Evolutionary conservation across 768 basidiomycete species (phyloP), one percentile per base, ranked within the genome.

Genomic region (Pholiota conissans): DNA sequence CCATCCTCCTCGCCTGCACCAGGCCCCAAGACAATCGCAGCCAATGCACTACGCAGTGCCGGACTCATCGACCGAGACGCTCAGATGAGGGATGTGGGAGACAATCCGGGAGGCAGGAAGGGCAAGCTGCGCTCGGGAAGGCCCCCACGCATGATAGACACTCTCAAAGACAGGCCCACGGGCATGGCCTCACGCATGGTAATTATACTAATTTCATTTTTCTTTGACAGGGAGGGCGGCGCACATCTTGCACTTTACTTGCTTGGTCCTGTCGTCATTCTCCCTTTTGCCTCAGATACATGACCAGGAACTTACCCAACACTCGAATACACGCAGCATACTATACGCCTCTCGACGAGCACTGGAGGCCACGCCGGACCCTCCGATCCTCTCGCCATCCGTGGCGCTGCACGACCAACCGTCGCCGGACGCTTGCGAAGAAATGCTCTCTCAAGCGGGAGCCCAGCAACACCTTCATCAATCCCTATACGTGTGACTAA

Each of bases 31-130:
- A 68, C 80, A 27, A 72, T 92, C 18, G 88, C 84, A 20, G 62
- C 79, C 57, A 86, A 73, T 56, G 85, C 88, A 28, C 75, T 91
- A 24, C 84, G 86, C 57, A 83, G 73, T 34, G 89, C 87, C 2
- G 90, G 90, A 39, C 84, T 91, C 67, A 86, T 90, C 60, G 89
- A 90, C 79, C 77, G 83, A 56, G 90, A 92, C 70, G 76, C 85
- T 56, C 81, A 76, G 63, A 91, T 92, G 90, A 83, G 84, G 60
- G 90, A 92, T 65, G 74, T 77, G 42, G 77, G 81, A 8, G 83
- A 85, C 73, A 88, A 78, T 63, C 88, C 87, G 5, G 87, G 88
- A 49, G 89, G 89, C 22, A 82, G 89, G 66, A 92, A 91, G 70
- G 83, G 83, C 45, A 90, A 87, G 74, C 72, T 79, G 61, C 80